Conservation (phyloP, 2,329 filamentous ascomycete genomes). For the Purpureocillium lavendulum region DNA sequence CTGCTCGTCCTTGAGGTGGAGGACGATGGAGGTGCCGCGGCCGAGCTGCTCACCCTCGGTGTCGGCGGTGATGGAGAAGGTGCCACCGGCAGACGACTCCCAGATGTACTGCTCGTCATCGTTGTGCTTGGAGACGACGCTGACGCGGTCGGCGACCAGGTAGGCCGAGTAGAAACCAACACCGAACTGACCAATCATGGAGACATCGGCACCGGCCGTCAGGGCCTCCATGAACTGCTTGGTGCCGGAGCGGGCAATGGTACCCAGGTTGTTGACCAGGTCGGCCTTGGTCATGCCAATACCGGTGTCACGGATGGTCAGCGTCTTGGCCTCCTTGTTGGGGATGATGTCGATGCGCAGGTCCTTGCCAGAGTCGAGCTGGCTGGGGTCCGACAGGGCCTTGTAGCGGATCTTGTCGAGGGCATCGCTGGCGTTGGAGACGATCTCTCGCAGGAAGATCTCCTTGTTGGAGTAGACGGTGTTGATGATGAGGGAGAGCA, state of each 20-base stretch:
- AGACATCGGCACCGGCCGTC: conserved; percentile 95
- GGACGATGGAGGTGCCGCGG: conserved; percentile 95
- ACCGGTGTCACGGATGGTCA: conserved; percentile 96
- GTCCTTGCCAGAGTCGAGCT: conserved; percentile 96
- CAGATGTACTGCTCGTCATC: conserved; percentile 99
- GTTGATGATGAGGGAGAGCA: conserved; percentile 99
- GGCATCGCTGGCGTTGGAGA: conserved; percentile 98
- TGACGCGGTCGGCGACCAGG: conserved; percentile 95
- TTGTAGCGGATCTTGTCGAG: conserved; percentile 99
- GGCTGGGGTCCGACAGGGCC: conserved; percentile 90
- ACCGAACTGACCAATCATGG: conserved; percentile 99
- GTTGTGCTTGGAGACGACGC: conserved; percentile 96
- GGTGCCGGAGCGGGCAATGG: conserved; percentile 96
- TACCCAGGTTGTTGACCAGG: conserved; percentile 99
- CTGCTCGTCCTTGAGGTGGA: conserved; percentile 99
- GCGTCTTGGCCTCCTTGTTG: conserved; percentile 93
- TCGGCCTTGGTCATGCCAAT: conserved; percentile 99
- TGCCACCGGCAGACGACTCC: conserved; percentile 96
- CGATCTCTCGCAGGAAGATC: conserved; percentile 97
- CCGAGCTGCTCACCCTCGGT: conserved; percentile 85
- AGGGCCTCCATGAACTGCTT: conserved; percentile 99
- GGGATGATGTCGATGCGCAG: conserved; percentile 98
- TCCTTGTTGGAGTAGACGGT: conserved; percentile 99
- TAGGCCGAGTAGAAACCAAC: conserved; percentile 99
- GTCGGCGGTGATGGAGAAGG: conserved; percentile 87